These are phyloP conservation scores for Solanum neorickii DNA, from an alignment of 257 asterid species.

Conservation along the genomic window DNA sequence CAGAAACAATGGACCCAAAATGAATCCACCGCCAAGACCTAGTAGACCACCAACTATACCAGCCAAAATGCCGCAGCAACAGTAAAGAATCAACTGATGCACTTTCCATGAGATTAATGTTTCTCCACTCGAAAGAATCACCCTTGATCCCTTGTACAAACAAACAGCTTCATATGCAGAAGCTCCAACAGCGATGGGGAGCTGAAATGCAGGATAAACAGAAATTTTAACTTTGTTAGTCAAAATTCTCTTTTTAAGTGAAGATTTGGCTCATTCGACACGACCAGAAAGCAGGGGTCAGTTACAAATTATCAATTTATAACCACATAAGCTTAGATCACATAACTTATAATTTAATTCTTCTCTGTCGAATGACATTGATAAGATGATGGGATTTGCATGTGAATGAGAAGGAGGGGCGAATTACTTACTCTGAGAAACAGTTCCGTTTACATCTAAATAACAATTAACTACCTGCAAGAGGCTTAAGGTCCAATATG, in stretches of 20 bases:
- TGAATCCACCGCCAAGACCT: constrained; percentile 70
- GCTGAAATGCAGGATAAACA: constrained; percentile 11
- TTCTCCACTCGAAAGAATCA: constrained; percentile 29
- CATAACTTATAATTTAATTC: not conserved
- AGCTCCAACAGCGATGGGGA: constrained; percentile 45
- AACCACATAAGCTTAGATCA: not conserved
- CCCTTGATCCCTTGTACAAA: constrained; percentile 42
- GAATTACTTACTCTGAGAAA: not conserved
- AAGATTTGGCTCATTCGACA: not conserved
- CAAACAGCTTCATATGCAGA: constrained; percentile 43
- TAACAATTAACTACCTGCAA: constrained; percentile 28
- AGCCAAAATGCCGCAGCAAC: constrained; percentile 42
- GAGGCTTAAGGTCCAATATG: constrained; percentile 37
- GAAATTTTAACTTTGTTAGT: not conserved
- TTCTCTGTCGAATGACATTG: not conserved
- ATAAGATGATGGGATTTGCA: not conserved
- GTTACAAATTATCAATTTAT: not conserved
- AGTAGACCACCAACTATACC: constrained; percentile 57
- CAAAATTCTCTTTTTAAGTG: not conserved
- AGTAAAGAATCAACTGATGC: constrained; percentile 32
- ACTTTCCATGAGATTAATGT: constrained; percentile 28
- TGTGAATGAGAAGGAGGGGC: not conserved
- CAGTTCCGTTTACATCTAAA: not conserved
- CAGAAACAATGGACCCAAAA: constrained; percentile 42
- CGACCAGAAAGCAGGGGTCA: not conserved